Evolutionary conservation across 2,329 filamentous ascomycete genomes (phyloP).

Genomic region (Acarospora socialis): DNA sequence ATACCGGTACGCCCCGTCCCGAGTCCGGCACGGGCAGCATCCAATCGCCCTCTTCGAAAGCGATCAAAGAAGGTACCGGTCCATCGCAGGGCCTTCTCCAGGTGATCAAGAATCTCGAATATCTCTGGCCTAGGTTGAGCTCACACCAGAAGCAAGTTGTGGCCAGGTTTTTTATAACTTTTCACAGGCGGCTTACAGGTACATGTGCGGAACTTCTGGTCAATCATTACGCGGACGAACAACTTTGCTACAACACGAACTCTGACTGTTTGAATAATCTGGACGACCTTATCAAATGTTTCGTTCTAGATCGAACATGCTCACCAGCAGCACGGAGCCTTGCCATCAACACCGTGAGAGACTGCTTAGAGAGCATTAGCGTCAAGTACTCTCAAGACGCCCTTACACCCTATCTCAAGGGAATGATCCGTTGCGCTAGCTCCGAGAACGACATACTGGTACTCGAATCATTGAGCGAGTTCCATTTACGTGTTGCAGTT

Average conservation of each 20-base stretch:
- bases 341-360: constrained; percentile 26
- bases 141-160: constrained; percentile 23
- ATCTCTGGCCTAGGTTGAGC: constrained; percentile 24
- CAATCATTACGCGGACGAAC: constrained; percentile 21
- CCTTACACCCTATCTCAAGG: no score
- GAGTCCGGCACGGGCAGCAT: constrained; percentile 15
- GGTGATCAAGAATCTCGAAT: constrained; percentile 25
- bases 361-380: constrained; percentile 23
- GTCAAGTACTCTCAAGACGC: no score
- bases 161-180: constrained; percentile 23
- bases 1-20: no score
- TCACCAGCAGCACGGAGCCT: constrained; percentile 26
- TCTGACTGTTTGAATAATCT: constrained; percentile 22
- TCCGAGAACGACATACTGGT: constrained; percentile 26
- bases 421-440: no score
- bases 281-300: constrained; percentile 23
- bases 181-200: constrained; percentile 23
- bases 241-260: constrained; percentile 22
- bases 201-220: constrained; percentile 27
- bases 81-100: constrained; percentile 25
- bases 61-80: no score
- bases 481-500: constrained; percentile 22
- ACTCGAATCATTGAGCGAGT: constrained; percentile 25
- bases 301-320: constrained; percentile 25
- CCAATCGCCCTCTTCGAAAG: constrained; percentile 17